Base-by-base conservation (phyloP, 805 yeast species). In the Jamesozyma hellenica region DNA sequence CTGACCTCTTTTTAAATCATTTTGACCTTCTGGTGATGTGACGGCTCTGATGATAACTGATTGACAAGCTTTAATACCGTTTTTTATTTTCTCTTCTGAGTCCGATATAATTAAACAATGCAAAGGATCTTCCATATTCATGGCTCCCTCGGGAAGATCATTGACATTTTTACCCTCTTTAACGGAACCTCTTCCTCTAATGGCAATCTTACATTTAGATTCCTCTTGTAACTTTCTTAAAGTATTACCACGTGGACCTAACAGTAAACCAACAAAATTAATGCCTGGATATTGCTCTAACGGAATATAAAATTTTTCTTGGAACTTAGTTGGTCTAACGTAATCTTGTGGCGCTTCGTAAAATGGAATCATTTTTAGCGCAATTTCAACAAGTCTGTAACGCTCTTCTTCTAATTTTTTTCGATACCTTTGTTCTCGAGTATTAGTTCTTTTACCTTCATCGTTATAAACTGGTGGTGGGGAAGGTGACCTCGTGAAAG, bases 241-340 rank as follows among this genome's bases (percentile, higher is more conserved):
- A 0, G 96, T 90, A 51, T 82, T 81, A 18, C 97, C 99, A 67
- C 99, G 78, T 26, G 99, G 98, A 0, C 99, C 99, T 36, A 92
- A 61, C 16, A 92, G 63, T 38, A 82, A 68, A 0, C 99, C 99
- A 39, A 92, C 83, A 56, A 90, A 90, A 62, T 92, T 92, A 50
- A 92, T 80, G 37, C 82, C 90, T 0, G 97, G 96, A 63, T 86
- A 80, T 43, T 85, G 90, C 30, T 77, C 72, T 3, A 76, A 83
- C 1, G 97, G 97, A 12, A 92, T 73, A 56, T 75, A 88, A 37
- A 85, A 70, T 63, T 88, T 92, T 50, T 88, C 95, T 34, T 72
- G 70, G 5, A 86, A 77, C 49, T 75, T 79, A 8, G 82, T 79
- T 28, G 83, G 83, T 42, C 78, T 68, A 46, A 70, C 65, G 60